Evolutionary conservation across 176 grass and related monocot genomes (phyloP).

Genomic region (Oryza officinalis): DNA sequence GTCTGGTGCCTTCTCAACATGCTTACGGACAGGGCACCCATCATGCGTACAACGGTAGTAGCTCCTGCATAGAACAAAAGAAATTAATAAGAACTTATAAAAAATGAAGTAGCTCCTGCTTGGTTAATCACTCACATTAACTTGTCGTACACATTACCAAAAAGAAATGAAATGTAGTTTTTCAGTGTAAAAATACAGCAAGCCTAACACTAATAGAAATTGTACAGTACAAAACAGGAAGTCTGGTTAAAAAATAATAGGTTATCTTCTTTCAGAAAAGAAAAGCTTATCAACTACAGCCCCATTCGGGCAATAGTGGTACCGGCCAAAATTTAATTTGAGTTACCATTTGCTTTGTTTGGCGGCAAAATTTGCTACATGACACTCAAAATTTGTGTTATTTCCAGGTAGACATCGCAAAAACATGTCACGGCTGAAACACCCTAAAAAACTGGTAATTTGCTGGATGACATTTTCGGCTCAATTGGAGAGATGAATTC

Average conservation of each 20-base stretch:
- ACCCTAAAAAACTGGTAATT: too few species aligned
- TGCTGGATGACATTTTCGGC: too few species aligned
- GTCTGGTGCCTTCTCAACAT: slow-evolving; percentile 85
- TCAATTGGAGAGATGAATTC: too few species aligned
- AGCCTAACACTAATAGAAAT: slow-evolving; percentile 22
- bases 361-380: too few species aligned
- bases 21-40: slow-evolving; percentile 97
- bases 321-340: too few species aligned
- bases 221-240: not conserved
- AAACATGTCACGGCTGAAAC: too few species aligned
- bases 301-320: too few species aligned
- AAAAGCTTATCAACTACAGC: not conserved
- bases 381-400: too few species aligned
- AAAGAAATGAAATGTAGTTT: not conserved
- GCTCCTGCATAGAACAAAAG: slow-evolving; percentile 58
- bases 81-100: not conserved
- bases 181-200: not conserved
- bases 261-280: not conserved
- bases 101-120: not conserved
- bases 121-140: not conserved
- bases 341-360: too few species aligned
- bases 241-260: slow-evolving; percentile 16
- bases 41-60: slow-evolving; percentile 96
- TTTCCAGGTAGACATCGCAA: too few species aligned
- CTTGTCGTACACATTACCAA: not conserved